phyloP scores from a whole-genome alignment of 176 grass and related monocot species.

The Carex cristatella region DNA sequence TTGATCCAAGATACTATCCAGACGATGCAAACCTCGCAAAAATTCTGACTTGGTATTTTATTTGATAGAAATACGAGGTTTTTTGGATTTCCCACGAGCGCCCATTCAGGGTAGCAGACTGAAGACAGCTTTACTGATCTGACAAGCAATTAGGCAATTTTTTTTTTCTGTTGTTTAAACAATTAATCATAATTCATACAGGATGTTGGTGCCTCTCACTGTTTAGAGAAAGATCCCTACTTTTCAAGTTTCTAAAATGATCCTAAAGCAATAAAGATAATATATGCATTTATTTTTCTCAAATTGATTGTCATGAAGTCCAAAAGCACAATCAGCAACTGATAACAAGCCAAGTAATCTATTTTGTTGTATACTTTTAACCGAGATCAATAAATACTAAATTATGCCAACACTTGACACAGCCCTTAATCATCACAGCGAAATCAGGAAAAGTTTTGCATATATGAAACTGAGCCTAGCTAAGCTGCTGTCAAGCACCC shows the following conservation, averaged over 20 bases:
- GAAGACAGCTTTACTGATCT: neutral
- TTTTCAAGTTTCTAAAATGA: neutral
- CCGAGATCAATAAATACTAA: neutral
- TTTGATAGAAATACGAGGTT: neutral
- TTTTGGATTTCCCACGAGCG: neutral
- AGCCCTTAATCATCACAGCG: neutral
- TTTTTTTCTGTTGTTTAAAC: neutral
- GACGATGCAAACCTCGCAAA: neutral
- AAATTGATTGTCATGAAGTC: neutral
- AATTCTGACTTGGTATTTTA: neutral
- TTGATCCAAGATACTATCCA: neutral
- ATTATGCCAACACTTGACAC: neutral
- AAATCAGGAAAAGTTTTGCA: neutral
- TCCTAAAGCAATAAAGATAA: neutral
- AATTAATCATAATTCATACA: neutral
- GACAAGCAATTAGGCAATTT: neutral
- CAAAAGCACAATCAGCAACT: neutral
- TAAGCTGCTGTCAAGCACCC: neutral
- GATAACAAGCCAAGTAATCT: neutral
- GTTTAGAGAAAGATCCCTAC: neutral
- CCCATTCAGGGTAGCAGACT: neutral
- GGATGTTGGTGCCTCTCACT: neutral
- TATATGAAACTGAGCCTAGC: neutral
- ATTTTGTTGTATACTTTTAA: neutral
- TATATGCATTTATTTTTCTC: neutral